These are phyloP conservation scores for Rhynchosporium graminicola DNA, from an alignment of 2,329 filamentous ascomycete genomes.

Conservation along the genomic window DNA sequence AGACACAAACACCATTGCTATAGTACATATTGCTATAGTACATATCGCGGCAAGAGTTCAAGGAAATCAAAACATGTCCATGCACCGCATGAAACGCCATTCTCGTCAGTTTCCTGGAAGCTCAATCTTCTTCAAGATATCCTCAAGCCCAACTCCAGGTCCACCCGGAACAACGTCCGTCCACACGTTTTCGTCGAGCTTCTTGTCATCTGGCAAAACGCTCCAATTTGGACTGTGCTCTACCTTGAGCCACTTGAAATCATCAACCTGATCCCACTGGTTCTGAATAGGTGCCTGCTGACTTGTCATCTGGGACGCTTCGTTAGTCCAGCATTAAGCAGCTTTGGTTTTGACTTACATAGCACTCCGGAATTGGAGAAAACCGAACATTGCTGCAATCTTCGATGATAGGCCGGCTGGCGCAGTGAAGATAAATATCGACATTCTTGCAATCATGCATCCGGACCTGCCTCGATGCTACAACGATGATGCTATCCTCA, in stretches of 20 bases:
- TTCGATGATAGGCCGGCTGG: constrained; percentile 90
- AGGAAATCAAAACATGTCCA: neutral
- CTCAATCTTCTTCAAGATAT: constrained; percentile 60
- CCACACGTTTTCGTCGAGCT: constrained; percentile 67
- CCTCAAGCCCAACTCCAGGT: constrained; percentile 60
- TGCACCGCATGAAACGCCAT: neutral
- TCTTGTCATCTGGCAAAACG: constrained; percentile 61
- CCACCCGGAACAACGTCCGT: constrained; percentile 64
- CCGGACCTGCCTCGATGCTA: constrained; percentile 82
- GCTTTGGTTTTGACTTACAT: constrained; percentile 54
- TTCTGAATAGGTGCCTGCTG: constrained; percentile 50
- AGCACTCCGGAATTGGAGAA: constrained; percentile 68
- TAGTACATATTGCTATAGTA: constrained; percentile 7
- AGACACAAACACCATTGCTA: constrained; percentile 14
- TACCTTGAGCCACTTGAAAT: constrained; percentile 95
- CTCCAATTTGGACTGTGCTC: constrained; percentile 89
- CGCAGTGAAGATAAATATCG: constrained; percentile 79
- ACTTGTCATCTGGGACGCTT: constrained; percentile 31
- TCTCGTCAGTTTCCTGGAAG: constrained; percentile 18
- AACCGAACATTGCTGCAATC: constrained; percentile 80
- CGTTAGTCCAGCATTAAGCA: constrained; percentile 16
- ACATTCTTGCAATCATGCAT: constrained; percentile 86
- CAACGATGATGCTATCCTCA: constrained; percentile 71
- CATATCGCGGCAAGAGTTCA: neutral
- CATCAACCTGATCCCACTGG: constrained; percentile 87